Evolutionary conservation across 1,139 yeast genomes (phyloP).

Genomic region (Kodamaea arcana): DNA sequence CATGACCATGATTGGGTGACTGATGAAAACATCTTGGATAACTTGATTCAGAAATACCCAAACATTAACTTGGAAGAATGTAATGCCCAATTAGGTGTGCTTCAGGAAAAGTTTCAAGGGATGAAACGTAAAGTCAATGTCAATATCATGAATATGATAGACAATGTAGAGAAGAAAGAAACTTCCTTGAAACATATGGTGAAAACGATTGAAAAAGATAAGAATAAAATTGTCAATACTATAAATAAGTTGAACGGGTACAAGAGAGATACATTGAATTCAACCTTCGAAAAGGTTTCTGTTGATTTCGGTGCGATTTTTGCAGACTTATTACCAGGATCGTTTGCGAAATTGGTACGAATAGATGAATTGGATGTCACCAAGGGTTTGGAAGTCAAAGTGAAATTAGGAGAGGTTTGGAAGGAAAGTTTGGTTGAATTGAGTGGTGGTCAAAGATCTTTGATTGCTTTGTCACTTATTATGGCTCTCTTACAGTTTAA

Average conservation of each 20-base stretch:
- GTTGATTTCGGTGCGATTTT: constrained; percentile 91
- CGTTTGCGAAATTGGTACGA: constrained; percentile 86
- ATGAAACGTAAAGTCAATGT: constrained; percentile 83
- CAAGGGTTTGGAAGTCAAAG: constrained; percentile 87
- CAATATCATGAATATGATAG: constrained; percentile 91
- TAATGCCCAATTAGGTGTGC: constrained; percentile 51
- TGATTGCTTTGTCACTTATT: constrained; percentile 85
- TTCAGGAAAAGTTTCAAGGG: constrained; percentile 62
- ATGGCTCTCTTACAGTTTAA: constrained; percentile 88
- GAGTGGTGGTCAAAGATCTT: constrained; percentile 95
- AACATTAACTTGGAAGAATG: constrained; percentile 62
- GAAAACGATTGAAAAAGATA: constrained; percentile 84
- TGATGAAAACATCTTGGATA: constrained; percentile 54
- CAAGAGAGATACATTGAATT: constrained; percentile 75
- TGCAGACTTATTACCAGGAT: constrained; percentile 82
- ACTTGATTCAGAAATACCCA: constrained; percentile 54
- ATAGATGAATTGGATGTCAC: constrained; percentile 78
- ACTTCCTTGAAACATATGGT: constrained; percentile 74
- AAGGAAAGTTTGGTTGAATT: constrained; percentile 92
- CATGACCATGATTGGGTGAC: constrained; percentile 69
- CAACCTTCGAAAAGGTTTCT: constrained; percentile 83
- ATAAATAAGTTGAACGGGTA: constrained; percentile 82
- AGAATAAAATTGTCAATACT: constrained; percentile 84
- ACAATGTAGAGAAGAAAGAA: constrained; percentile 89
- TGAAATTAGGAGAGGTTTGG: constrained; percentile 89